Evolutionary conservation across 2,329 filamentous ascomycete species (phyloP).

Genomic region (Xylaria sp.): DNA sequence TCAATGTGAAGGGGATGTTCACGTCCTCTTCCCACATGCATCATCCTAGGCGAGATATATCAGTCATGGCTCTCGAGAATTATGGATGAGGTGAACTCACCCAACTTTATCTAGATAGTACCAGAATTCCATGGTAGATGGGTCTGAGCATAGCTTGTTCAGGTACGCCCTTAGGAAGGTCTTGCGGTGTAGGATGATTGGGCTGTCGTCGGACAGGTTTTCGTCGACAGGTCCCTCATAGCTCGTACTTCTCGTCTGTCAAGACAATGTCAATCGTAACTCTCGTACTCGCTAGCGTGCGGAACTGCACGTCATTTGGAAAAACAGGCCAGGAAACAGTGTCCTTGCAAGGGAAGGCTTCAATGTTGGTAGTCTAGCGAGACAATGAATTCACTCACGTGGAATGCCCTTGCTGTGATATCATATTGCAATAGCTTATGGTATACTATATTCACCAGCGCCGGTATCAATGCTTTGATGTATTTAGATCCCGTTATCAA

Average conservation of each 20-base stretch:
- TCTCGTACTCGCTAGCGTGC: neutral
- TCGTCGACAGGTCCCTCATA: constrained; percentile 72
- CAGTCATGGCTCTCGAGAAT: neutral
- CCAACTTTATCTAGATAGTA: constrained; percentile 84
- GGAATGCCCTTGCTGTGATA: constrained; percentile 80
- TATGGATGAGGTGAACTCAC: constrained; percentile 47
- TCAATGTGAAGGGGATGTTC: constrained; percentile 77
- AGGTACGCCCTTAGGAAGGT: constrained; percentile 80
- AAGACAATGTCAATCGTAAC: neutral
- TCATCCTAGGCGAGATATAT: constrained; percentile 58
- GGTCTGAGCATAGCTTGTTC: constrained; percentile 75
- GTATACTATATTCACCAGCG: constrained; percentile 84
- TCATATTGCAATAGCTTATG: constrained; percentile 81
- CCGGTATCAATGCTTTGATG: constrained; percentile 81
- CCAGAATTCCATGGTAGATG: constrained; percentile 79
- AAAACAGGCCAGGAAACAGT: neutral
- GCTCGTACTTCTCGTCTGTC: constrained; percentile 61
- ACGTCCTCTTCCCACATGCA: constrained; percentile 79
- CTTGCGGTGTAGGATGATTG: constrained; percentile 78
- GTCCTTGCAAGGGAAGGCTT: neutral
- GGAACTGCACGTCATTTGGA: neutral
- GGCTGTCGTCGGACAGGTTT: constrained; percentile 68
- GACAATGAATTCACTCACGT: neutral
- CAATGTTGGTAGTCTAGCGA: neutral
- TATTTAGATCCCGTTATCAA: constrained; percentile 73